Conservation (phyloP, 768 basidiomycete genomes). For the Suillus subluteus region DNA sequence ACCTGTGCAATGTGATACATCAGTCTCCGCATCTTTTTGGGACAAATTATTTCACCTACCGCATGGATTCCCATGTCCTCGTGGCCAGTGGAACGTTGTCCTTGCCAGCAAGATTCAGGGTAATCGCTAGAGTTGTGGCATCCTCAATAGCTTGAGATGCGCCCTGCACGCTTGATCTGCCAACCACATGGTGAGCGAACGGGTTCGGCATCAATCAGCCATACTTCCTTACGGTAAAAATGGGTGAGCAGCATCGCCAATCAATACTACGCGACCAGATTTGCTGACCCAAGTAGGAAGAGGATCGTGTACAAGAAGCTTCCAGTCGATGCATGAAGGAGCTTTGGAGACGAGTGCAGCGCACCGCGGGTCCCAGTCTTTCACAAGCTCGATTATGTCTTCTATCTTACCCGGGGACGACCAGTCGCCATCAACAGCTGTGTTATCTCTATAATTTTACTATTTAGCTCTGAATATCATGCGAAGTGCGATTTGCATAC, state of each 20-base stretch:
- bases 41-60: conserved; percentile 10
- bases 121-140: conserved; percentile 37
- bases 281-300: conserved; percentile 41
- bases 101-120: conserved; percentile 22
- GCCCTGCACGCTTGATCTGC: conserved; percentile 33
- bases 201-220: neutral
- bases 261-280: conserved; percentile 25
- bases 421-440: conserved; percentile 25
- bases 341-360: conserved; percentile 27
- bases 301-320: conserved; percentile 41
- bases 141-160: conserved; percentile 48
- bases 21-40: neutral
- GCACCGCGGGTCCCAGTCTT: conserved; percentile 31
- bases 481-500: conserved; percentile 11
- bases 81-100: conserved; percentile 10
- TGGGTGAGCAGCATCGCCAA: conserved; percentile 35
- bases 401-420: conserved; percentile 27
- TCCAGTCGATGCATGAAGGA: conserved; percentile 40
- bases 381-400: conserved; percentile 25
- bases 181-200: neutral
- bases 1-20: conserved; percentile 13
- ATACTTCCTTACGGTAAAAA: conserved; percentile 30
- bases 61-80: conserved; percentile 20
- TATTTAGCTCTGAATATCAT: neutral
- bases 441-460: conserved; percentile 18